These are phyloP conservation scores for Suhomyces panamericanus DNA, from an alignment of 1,139 yeast species.

Conservation along the genomic window DNA sequence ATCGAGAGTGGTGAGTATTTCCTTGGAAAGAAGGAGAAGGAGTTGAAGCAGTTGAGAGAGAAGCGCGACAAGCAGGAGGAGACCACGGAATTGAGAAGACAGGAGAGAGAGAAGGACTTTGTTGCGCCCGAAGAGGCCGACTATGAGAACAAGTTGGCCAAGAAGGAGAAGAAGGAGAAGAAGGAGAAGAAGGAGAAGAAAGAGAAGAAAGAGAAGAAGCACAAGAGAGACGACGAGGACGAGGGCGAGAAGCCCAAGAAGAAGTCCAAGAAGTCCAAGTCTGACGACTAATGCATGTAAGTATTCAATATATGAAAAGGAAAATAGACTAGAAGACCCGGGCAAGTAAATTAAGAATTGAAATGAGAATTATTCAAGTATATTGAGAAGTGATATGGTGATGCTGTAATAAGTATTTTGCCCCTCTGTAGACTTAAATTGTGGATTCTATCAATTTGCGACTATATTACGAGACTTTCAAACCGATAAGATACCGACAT, in stretches of 20 bases:
- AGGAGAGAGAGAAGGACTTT: slow-evolving; percentile 75
- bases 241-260: slow-evolving; percentile 11
- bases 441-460: too few species aligned
- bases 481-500: too few species aligned
- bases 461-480: too few species aligned
- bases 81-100: slow-evolving; percentile 61
- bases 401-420: too few species aligned
- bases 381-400: too few species aligned
- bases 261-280: slow-evolving; percentile 8
- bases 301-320: background rate
- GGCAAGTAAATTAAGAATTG: too few species aligned
- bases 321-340: too few species aligned
- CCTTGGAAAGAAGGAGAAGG: slow-evolving; percentile 82
- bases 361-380: too few species aligned
- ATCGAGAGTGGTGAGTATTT: slow-evolving; percentile 99
- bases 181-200: slow-evolving; percentile 18
- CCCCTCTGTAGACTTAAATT: too few species aligned
- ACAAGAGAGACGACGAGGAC: slow-evolving; percentile 4
- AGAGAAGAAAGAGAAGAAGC: slow-evolving; percentile 8
- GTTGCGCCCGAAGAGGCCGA: slow-evolving; percentile 62
- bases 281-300: slow-evolving; percentile 3
- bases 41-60: slow-evolving; percentile 66
- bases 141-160: slow-evolving; percentile 20
- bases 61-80: slow-evolving; percentile 79
- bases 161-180: slow-evolving; percentile 18